These are phyloP conservation scores for Candida ipomoeae DNA, from an alignment of 805 yeast species.

Conservation along the genomic window DNA sequence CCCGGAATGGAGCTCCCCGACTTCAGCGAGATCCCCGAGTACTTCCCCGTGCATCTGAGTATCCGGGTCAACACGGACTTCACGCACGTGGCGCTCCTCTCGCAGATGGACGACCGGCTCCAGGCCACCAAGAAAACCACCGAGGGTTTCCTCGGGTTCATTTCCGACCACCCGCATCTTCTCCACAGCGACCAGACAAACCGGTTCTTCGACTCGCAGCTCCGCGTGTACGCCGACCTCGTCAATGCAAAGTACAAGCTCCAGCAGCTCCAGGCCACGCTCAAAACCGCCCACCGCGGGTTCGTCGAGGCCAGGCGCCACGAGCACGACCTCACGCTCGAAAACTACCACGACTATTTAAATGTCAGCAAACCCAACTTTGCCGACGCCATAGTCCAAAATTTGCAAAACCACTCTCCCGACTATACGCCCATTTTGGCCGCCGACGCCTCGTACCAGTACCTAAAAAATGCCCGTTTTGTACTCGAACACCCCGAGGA, in stretches of 20 bases:
- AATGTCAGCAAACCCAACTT: slow-evolving; percentile 9
- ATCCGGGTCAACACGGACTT: slow-evolving; percentile 14
- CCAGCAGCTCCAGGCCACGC: slow-evolving; percentile 10
- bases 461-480: slow-evolving; percentile 41
- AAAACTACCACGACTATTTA: slow-evolving; percentile 9
- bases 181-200: slow-evolving; percentile 5
- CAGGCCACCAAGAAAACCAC: slow-evolving; percentile 4
- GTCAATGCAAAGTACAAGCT: slow-evolving; percentile 9
- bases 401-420: slow-evolving; percentile 1
- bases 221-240: slow-evolving; percentile 8
- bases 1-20: slow-evolving; percentile 9
- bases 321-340: slow-evolving; percentile 13
- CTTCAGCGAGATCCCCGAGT: slow-evolving; percentile 12
- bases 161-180: slow-evolving; percentile 9
- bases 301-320: slow-evolving; percentile 9
- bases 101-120: slow-evolving; percentile 13
- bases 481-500: slow-evolving; percentile 57
- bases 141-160: slow-evolving; percentile 10
- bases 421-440: slow-evolving; percentile 4
- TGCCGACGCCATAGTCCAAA: slow-evolving; percentile 10
- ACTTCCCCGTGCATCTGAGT: slow-evolving; percentile 16
- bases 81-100: slow-evolving; percentile 7
- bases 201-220: slow-evolving; percentile 9
- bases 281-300: slow-evolving; percentile 10
- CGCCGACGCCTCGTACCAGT: slow-evolving; percentile 18